phyloP scores from a whole-genome alignment of 1,139 yeast species.

The Kodamaea ohmeri region DNA sequence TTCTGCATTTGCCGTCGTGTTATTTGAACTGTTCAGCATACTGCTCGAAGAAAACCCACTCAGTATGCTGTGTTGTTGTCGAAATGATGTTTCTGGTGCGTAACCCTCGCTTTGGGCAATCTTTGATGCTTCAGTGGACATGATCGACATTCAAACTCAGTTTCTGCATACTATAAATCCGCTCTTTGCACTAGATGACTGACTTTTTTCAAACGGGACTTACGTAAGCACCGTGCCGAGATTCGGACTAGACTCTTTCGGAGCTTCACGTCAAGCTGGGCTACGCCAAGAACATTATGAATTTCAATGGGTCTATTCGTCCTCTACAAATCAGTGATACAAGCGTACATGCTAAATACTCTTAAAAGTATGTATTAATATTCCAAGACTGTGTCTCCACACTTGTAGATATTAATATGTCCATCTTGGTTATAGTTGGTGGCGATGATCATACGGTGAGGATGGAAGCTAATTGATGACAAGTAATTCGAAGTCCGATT shows the following conservation, averaged over 20 bases:
- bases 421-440: slow-evolving; percentile 81
- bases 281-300: too few species aligned
- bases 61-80: background rate
- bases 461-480: slow-evolving; percentile 76
- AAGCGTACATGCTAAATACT: too few species aligned
- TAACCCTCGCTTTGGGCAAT: background rate
- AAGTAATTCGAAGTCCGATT: slow-evolving; percentile 53
- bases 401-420: slow-evolving; percentile 60
- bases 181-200: too few species aligned
- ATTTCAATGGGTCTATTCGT: background rate
- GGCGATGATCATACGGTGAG: slow-evolving; percentile 92
- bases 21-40: background rate
- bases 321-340: background rate
- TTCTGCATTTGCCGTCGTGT: slow-evolving; percentile 7
- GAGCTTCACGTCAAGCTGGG: too few species aligned
- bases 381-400: slow-evolving; percentile 41
- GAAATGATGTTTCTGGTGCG: slow-evolving; percentile 4
- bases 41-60: background rate
- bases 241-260: slow-evolving; percentile 1
- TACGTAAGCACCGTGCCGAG: slow-evolving; percentile 1
- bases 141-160: background rate
- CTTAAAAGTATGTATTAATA: slow-evolving; percentile 28
- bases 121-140: background rate
- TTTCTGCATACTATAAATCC: background rate
- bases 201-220: background rate